Base-by-base conservation (phyloP, 305 asterid species). In the Fraxinus baroniana region DNA sequence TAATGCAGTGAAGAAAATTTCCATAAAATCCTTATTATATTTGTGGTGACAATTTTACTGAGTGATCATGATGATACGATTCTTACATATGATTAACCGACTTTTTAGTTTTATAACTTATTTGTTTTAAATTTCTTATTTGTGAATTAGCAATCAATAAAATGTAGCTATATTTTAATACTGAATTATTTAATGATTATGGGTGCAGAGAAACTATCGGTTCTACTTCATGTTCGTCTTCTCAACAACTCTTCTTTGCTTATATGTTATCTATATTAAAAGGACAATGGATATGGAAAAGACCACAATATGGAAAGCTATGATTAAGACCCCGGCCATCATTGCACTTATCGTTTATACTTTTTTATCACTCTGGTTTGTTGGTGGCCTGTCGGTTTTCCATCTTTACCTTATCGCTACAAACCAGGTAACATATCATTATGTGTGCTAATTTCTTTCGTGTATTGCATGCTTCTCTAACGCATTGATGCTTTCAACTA, bases 201-300 rank as follows among this genome's bases (percentile, higher is more conserved):
- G 81, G 82, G 55, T 92, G 92, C 97, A 95, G 98, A 89, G 98
- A 85, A 95, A 95, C 84, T 95, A 95, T 83, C 87, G 97, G 80
- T 95, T 92, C 93, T 95, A 90, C 87, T 93, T 91, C 92, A 95
- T 95, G 97, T 95, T 95, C 28, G 95, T 95, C 79, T 93, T 88
- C 85, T 89, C 98, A 13, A 30, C 93, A 2, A 90, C 89, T 37
- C 89, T 95, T 75, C 92, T 93, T 24, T 90, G 97, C 89, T 80
- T 95, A 41, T 95, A 95, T 24, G 94, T 95, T 33, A 93, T 93
- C 49, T 90, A 91, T 83, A 82, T 93, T 44, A 86, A 76, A 81
- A 88, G 76, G 89, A 92, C 94, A 82, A 93, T 87, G 95, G 84
- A 87, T 64, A 82, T 89, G 78, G 94, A 93, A 86, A 71, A 82